Evolutionary conservation across 495 filamentous ascomycete genomes (phyloP).

Genomic region (Hypoxylon crocopeplum): DNA sequence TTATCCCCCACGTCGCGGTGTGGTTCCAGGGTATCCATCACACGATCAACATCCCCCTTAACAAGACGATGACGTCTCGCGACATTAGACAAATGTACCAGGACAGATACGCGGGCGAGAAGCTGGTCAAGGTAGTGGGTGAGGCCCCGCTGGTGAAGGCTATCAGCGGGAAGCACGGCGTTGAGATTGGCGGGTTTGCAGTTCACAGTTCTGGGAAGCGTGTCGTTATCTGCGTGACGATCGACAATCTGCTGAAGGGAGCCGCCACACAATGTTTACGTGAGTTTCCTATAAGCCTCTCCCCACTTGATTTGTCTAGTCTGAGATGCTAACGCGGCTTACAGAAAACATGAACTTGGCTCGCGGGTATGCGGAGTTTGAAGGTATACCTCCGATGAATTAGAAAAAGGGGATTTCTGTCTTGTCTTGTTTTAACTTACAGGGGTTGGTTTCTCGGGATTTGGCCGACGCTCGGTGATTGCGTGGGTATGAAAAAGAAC

Average conservation of each 20-base stretch:
- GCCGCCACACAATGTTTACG: slow-evolving; percentile 95
- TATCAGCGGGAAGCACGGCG: slow-evolving; percentile 88
- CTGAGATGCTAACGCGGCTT: slow-evolving; percentile 27
- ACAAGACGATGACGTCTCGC: slow-evolving; percentile 81
- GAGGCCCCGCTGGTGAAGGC: slow-evolving; percentile 87
- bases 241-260: slow-evolving; percentile 96
- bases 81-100: slow-evolving; percentile 96
- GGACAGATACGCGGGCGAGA: slow-evolving; percentile 94
- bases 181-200: slow-evolving; percentile 94
- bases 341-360: slow-evolving; percentile 97
- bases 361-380: slow-evolving; percentile 72
- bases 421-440: too few relatives aligned
- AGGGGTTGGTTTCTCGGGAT: slow-evolving; percentile 24
- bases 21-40: slow-evolving; percentile 99
- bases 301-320: not conserved
- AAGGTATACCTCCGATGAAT: slow-evolving; percentile 36
- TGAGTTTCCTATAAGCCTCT: slow-evolving; percentile 55
- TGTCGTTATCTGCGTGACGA: slow-evolving; percentile 94
- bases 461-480: slow-evolving; percentile 12
- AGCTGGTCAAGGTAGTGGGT: slow-evolving; percentile 88
- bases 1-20: slow-evolving; percentile 92
- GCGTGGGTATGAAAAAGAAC: slow-evolving; percentile 3
- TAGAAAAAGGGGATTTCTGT: slow-evolving; percentile 10
- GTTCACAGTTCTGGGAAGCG: slow-evolving; percentile 88
- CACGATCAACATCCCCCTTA: slow-evolving; percentile 87